These are phyloP conservation scores for Amphirosellinia nigrospora DNA, from an alignment of 495 filamentous ascomycete genomes.

Conservation along the genomic window DNA sequence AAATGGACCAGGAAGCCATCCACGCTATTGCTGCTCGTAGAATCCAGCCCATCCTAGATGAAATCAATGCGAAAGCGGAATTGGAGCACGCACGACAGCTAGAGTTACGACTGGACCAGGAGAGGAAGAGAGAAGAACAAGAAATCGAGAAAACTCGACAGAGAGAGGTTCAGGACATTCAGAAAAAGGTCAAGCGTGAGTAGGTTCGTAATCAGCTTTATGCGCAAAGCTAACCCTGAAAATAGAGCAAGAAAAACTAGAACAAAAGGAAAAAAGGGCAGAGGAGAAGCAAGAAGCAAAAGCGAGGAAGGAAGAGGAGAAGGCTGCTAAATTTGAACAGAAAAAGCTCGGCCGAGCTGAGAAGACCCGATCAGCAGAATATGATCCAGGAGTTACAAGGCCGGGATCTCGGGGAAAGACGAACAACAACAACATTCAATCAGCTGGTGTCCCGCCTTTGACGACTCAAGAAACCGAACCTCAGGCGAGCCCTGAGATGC, in stretches of 20 bases:
- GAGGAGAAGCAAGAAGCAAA: slow-evolving; percentile 61
- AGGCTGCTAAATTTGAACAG: slow-evolving; percentile 55
- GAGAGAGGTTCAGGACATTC: slow-evolving; percentile 52
- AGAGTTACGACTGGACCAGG: slow-evolving; percentile 55
- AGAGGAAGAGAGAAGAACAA: slow-evolving; percentile 52
- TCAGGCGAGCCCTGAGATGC: slow-evolving; percentile 14
- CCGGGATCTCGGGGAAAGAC: slow-evolving; percentile 12
- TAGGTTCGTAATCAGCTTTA: background rate
- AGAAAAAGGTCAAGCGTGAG: slow-evolving; percentile 52
- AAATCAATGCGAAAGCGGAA: slow-evolving; percentile 80
- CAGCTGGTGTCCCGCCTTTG: slow-evolving; percentile 23
- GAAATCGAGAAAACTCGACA: slow-evolving; percentile 52
- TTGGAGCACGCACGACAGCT: slow-evolving; percentile 65
- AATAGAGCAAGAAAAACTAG: slow-evolving; percentile 57
- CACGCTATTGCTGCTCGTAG: slow-evolving; percentile 78
- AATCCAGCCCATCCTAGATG: slow-evolving; percentile 89
- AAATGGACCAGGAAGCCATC: slow-evolving; percentile 78
- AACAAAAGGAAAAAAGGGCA: slow-evolving; percentile 51
- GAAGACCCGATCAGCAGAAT: slow-evolving; percentile 42
- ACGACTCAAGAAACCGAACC: slow-evolving; percentile 32
- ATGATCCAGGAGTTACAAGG: background rate
- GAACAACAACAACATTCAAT: slow-evolving; percentile 29
- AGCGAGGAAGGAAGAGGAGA: slow-evolving; percentile 57
- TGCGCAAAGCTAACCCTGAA: slow-evolving; percentile 29
- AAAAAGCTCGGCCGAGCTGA: slow-evolving; percentile 53